A percentile compares a stretch with the other conserved stretches of the same genome.
Evolutionary conservation across 306 rosid species (phyloP).

Genomic region (Cucurbita argyrosperma): DNA sequence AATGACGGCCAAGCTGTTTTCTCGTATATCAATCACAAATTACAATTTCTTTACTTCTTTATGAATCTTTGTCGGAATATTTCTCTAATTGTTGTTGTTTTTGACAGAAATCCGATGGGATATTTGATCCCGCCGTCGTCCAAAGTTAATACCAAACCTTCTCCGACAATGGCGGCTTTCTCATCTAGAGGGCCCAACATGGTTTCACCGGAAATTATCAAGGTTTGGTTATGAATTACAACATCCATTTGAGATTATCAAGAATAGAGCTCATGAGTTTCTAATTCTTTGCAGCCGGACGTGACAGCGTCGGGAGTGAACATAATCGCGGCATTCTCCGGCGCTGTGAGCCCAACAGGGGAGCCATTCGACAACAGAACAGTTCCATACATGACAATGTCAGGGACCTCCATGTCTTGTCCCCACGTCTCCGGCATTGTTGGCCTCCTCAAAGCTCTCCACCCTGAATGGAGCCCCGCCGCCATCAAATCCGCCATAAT

Average conservation of each 20-base stretch:
- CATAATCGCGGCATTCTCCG: constrained; percentile 45
- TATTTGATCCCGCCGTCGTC: constrained; percentile 29
- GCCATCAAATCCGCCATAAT: constrained; percentile 56
- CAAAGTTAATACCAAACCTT: constrained; percentile 23
- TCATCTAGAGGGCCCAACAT: constrained; percentile 61
- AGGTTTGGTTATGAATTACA: constrained; percentile 11
- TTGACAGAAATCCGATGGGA: constrained; percentile 41
- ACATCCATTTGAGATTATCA: too few species aligned
- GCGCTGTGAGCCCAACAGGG: constrained; percentile 28
- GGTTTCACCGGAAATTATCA: constrained; percentile 41
- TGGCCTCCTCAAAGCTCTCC: constrained; percentile 49
- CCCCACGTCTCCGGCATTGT: constrained; percentile 68
- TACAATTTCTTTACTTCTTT: too few species aligned
- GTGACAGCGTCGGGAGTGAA: constrained; percentile 64
- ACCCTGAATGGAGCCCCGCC: constrained; percentile 53
- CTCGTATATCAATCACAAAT: not conserved
- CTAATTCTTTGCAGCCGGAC: constrained; percentile 38
- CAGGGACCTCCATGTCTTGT: constrained; percentile 80
- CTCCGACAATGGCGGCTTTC: constrained; percentile 60
- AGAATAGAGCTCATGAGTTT: too few species aligned
- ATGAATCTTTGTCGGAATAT: too few species aligned
- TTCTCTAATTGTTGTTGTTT: too few species aligned
- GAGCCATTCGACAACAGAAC: constrained; percentile 23
- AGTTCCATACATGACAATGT: constrained; percentile 31
- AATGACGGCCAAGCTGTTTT: not conserved